Conservation (phyloP, 768 basidiomycete genomes). For the Leucosporidium creatinivorum region DNA sequence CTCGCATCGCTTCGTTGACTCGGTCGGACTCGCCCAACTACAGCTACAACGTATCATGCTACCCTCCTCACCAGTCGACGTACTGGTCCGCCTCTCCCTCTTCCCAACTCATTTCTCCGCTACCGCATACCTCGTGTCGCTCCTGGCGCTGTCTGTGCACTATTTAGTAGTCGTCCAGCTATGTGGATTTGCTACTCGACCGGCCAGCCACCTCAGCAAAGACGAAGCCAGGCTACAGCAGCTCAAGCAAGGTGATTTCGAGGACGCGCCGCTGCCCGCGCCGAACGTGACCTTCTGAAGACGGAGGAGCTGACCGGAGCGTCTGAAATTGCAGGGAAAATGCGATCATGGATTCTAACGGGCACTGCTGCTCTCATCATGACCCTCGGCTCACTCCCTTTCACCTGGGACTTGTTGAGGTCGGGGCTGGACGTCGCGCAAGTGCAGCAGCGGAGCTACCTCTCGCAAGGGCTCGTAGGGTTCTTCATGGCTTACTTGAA, state of each 20-base stretch:
- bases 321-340: not conserved
- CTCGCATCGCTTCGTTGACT: not conserved
- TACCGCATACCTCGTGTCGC: not conserved
- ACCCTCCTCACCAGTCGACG: no score
- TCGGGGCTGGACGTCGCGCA: not conserved
- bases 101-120: no score
- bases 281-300: no score
- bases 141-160: not conserved
- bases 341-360: not conserved
- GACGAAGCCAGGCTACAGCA: not conserved
- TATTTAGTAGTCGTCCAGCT: not conserved
- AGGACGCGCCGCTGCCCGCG: not conserved
- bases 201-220: not conserved
- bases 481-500: constrained; percentile 3
- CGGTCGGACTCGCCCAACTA: not conserved
- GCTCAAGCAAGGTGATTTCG: not conserved
- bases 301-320: no score
- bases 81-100: no score
- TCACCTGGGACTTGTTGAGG: not conserved
- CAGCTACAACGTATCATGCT: no score
- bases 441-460: not conserved
- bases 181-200: not conserved
- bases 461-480: not conserved
- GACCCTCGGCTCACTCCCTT: not conserved
- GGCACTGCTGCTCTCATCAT: not conserved